Base-by-base conservation (phyloP, 2,329 filamentous ascomycete genomes). In the Cladophialophora immunda region DNA sequence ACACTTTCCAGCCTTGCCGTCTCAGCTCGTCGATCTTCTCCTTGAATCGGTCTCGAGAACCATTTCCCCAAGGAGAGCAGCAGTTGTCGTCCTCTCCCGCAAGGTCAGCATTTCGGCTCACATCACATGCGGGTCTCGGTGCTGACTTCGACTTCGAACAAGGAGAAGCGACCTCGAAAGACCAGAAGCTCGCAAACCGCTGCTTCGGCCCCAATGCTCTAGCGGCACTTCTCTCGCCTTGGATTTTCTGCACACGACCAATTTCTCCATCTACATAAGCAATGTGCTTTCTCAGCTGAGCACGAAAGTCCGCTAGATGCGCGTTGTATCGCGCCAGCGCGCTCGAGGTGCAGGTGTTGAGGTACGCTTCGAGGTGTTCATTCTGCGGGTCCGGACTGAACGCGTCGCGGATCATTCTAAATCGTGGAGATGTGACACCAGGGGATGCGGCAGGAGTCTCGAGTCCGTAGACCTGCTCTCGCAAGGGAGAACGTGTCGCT, bases 21-120 rank as follows among this genome's bases (percentile, higher is more conserved):
- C 67, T 64, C 47, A 73, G 58, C 45, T 45, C 67, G 27, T 68
- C 66, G 38, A 73, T 70, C 32, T 71, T 62, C 60, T 69, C 54
- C 38, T 58, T 62, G 22, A 36, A 34, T 45, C 27, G 56, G n/a
- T n/a, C 17, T 25, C 30, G 54, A 6, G 47, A 17, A 15, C 32
- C 36, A 2, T 36, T 25, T 41, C 19, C 22, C 19, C 17, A n/a
- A 47, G 1, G 11, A 34, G 15, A 25, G 7, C 13, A 8, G 25
- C 22, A n/a, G 27, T 60, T 13, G 17, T 17, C 7, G 15, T 60
- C 32, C 4, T 52, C 50, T 19, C 34, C 17, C 2, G 25, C 19
- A 5, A 64, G 30, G 53, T 19, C 29, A 41, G 4, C 7, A 45
- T 29, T 61, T 27, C 27, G 29, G n/a, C 52, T n/a, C 22, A 27